Base-by-base conservation (phyloP, 495 filamentous ascomycete genomes). In the Trichoderma virens region DNA sequence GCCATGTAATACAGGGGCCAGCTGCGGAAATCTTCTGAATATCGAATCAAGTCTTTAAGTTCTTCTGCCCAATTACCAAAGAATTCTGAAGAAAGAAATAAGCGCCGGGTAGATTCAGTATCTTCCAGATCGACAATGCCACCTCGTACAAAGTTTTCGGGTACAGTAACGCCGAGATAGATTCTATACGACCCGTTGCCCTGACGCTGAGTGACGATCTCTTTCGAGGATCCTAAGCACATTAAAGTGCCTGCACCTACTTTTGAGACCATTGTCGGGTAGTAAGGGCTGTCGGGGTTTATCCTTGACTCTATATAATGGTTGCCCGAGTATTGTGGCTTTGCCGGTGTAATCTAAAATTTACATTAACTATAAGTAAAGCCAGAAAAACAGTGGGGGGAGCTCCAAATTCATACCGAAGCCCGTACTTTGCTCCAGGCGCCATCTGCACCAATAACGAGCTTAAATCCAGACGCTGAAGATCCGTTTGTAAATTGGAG, bases 361-460 rank as follows among this genome's bases (percentile, higher is more conserved):
- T 47, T 16, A 23, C 2, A 1, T 9, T 47, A 8, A 16, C 18
- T 16, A 18, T 41, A 1, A 41, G 4, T 41, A 41, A 6, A 39
- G 5, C 9, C 1, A 39, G 35, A 6, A 8, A 2, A 39, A 39
- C 9, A 41, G 38, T 4, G 38, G 16, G 38, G 18, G 11, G 18
- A 18, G 18, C 2, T 2, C 27, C 31, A 3, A 5, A 1, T n/a
- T 41, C 51, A 43, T 71, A 74, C 70, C 60, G 68, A 60, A 28
- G 63, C 39, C 34, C 74, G 69, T 13, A 74, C 67, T 65, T 74
- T 75, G 62, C 70, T 72, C 70, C 69, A 75, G 7, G 73, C 72
- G 18, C 74, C 73, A 67, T 76, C 73, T 1, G 72, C 68, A 20
- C 74, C 74, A 32, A 76, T 70, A 20, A 75, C 68, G 3, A 74